phyloP scores from a whole-genome alignment of 441 rosid genomes.

The Macaranga tanarius region DNA sequence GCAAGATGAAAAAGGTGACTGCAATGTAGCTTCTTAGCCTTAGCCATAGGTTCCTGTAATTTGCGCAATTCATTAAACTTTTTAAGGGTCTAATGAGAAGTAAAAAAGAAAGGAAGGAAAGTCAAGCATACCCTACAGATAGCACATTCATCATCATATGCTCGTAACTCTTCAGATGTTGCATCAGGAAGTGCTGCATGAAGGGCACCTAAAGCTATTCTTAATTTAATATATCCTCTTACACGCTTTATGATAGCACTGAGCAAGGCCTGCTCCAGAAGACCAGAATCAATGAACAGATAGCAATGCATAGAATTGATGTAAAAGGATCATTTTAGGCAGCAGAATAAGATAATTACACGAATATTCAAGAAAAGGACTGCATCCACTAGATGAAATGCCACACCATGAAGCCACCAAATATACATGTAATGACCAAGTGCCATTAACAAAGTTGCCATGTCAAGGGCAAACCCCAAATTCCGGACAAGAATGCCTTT shows the following conservation, averaged over 20 bases:
- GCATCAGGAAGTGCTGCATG: constrained; percentile 99
- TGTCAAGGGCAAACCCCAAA: constrained; percentile 87
- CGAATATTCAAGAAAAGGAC: constrained; percentile 89
- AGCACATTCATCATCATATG: constrained; percentile 98
- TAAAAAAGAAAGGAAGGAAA: constrained; percentile 9
- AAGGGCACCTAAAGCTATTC: constrained; percentile 82
- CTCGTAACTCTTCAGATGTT: constrained; percentile 76
- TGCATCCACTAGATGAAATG: constrained; percentile 91
- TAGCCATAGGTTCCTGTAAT: constrained; percentile 98
- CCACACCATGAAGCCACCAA: constrained; percentile 98
- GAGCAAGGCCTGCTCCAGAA: constrained; percentile 75
- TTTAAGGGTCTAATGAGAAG: constrained; percentile 20
- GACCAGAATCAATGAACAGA: constrained; percentile 19
- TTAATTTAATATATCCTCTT: constrained; percentile 80
- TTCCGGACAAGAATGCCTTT: constrained; percentile 87
- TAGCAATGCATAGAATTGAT: neutral
- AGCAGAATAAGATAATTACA: constrained; percentile 50
- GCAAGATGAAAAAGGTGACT: constrained; percentile 95
- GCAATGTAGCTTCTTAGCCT: constrained; percentile 92
- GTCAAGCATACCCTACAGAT: constrained; percentile 83
- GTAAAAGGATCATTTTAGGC: neutral
- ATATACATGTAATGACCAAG: constrained; percentile 86
- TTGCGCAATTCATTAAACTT: constrained; percentile 25
- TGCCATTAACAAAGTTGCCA: constrained; percentile 90
- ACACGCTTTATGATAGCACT: constrained; percentile 88